Base-by-base conservation (phyloP, 2,329 filamentous ascomycete species). In the Leptographium flavum region DNA sequence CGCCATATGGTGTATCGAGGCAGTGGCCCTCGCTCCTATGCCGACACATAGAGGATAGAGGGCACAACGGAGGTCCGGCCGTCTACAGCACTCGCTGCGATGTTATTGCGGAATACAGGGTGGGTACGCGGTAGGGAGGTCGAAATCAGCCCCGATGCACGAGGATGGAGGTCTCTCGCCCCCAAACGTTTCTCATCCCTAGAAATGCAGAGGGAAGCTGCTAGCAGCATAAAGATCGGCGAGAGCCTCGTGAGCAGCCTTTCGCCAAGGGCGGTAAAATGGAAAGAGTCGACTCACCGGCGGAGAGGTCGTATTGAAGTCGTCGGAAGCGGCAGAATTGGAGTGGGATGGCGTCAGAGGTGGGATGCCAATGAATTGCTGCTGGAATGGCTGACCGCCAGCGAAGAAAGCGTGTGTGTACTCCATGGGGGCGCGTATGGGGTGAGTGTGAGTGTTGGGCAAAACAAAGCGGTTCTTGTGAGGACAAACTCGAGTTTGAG, bases 291-390 rank as follows among this genome's bases (percentile, higher is more conserved):
- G 14, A 28, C 47, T 62, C 62, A 76, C 73, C 57, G 71, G 68
- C 54, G 73, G 68, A 53, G 73, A 75, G 44, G 69, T 69, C 47
- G 63, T 68, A 56, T 62, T 66, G 60, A 70, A 76, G 45, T 76
- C 72, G 46, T 75, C 71, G 32, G 72, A 74, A 25, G 63, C 61
- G 38, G 68, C 67, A 45, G 72, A 73, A 54, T 71, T 71, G 47
- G 71, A 70, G 57, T 72, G 68, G 46, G 71, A 73, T 27, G 73
- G 72, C 50, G 72, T 74, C 56, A 74, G 56, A 40, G 71, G 71
- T 46, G 68, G 62, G 45, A 76, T 67, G 51, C 66, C 63, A 57
- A 75, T 66, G 57, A 74, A 76, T 54, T 69, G 70, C 60, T 72
- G 51, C 55, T 69, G 70, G 60, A 71, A 74, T 42, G 68, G 62